A percentile compares a stretch with the other conserved stretches of the same genome.
Evolutionary conservation across 176 grass and related monocot genomes (phyloP).

Genomic region (Oryza punctata): DNA sequence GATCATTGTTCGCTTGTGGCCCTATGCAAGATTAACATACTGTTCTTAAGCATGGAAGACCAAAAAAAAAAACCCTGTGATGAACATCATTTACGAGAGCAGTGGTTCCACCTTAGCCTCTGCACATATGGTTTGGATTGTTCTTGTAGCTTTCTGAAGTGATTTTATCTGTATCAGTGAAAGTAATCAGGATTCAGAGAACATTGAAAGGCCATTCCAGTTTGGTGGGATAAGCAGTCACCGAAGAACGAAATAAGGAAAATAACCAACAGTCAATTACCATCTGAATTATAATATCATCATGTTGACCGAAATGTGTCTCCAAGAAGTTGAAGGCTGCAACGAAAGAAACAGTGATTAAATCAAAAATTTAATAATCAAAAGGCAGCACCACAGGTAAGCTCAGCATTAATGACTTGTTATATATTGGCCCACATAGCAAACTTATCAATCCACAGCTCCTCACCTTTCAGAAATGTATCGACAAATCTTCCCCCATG

Average conservation of each 20-base stretch:
- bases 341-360: background rate
- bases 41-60: constrained; percentile 8
- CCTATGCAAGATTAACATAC: constrained; percentile 37
- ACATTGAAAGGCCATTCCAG: constrained; percentile 11
- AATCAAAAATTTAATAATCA: constrained; percentile 20
- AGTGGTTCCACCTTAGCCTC: constrained; percentile 66
- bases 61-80: background rate
- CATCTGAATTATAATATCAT: constrained; percentile 56
- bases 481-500: constrained; percentile 78
- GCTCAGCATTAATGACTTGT: constrained; percentile 14
- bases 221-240: constrained; percentile 22
- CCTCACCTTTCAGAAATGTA: constrained; percentile 85
- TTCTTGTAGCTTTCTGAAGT: constrained; percentile 82
- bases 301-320: constrained; percentile 62
- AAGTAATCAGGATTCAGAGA: constrained; percentile 19
- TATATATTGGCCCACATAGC: constrained; percentile 17
- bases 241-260: constrained; percentile 18
- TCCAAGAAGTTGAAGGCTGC: constrained; percentile 78
- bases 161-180: constrained; percentile 60
- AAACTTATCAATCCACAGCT: background rate
- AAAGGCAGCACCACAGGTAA: constrained; percentile 31
- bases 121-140: constrained; percentile 84
- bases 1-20: constrained; percentile 80
- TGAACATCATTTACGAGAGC: background rate
- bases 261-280: constrained; percentile 41